Base-by-base conservation (phyloP, 2,329 filamentous ascomycete genomes). In the Aspergillus sclerotialis region DNA sequence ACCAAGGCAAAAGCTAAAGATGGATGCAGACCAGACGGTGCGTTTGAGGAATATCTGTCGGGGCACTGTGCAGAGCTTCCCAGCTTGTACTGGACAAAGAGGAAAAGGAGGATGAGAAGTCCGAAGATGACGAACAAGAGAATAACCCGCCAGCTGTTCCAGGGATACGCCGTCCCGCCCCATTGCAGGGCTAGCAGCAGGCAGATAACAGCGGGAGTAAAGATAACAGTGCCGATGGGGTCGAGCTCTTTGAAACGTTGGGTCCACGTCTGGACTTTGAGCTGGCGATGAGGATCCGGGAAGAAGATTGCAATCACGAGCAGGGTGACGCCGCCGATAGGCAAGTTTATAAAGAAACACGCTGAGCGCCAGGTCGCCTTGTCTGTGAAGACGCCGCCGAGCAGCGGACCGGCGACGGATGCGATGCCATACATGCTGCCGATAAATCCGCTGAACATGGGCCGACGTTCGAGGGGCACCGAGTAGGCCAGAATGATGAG, bases 61-160 rank as follows among this genome's bases (percentile, higher is more conserved):
- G 5, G 67, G 68, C 3, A 73, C 57, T 4, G 68, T 56, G n/a
- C n/a, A 2, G 68, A 68, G 3, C 51, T 52, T 4, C 69, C 65
- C 18, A 57, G 48, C 24, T 56, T 55, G 47, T 55, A 60, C 39
- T 69, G 60, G 36, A 65, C 44, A 0, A 36, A 39, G 14, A 58
- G 34, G 36, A 69, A 66, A 3, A 62, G 58, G 4, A 66, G 60
- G 2, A 64, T 61, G 7, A 73, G 55, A 5, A 74, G 61, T n/a
- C 65, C 64, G 38, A 71, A 71, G 3, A 75, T 56, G 1, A 70
- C 60, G 16, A 76, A 65, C 8, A 74, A 55, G 0, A 62, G 63
- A 31, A 73, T 67, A 34, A 73, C 61, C 9, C 59, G 63, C 14
- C 52, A 55, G 41, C 59, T 62, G 16, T 46, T 51, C 70, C 70